These are phyloP conservation scores for Gastrolobium villosum DNA, from an alignment of 306 rosid genomes.

Conservation along the genomic window DNA sequence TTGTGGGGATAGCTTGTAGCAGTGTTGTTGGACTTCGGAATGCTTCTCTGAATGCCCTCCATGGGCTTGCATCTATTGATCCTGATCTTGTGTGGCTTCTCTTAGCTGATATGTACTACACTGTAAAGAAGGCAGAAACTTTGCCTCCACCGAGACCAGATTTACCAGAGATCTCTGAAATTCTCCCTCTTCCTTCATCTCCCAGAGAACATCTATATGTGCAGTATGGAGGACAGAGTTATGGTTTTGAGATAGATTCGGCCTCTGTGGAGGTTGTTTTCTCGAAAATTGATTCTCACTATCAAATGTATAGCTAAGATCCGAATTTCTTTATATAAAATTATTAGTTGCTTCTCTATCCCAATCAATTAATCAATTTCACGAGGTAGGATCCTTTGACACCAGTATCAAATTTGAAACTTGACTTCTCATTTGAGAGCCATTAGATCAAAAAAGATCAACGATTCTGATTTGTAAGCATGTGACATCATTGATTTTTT, in stretches of 20 bases:
- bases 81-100: conserved; percentile 98
- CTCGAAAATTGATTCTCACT: conserved; percentile 59
- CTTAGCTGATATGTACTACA: conserved; percentile 82
- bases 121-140: conserved; percentile 56
- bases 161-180: conserved; percentile 63
- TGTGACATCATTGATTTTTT: no score
- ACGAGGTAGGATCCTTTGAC: no score
- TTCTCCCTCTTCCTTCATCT: conserved; percentile 72
- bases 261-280: conserved; percentile 72
- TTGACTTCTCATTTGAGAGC: no score
- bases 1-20: conserved; percentile 89
- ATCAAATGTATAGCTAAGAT: conserved; percentile 57
- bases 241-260: conserved; percentile 78
- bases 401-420: no score
- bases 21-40: conserved; percentile 78
- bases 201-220: conserved; percentile 69
- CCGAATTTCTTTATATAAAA: conserved; percentile 24
- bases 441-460: no score
- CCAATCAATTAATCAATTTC: not conserved
- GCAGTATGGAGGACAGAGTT: conserved; percentile 84
- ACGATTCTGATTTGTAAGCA: no score
- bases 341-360: not conserved
- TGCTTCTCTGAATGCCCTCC: conserved; percentile 80
- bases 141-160: conserved; percentile 62
- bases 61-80: conserved; percentile 82